Base-by-base conservation (phyloP, 73 alveolate genomes). In the Effrenium voratum region DNA sequence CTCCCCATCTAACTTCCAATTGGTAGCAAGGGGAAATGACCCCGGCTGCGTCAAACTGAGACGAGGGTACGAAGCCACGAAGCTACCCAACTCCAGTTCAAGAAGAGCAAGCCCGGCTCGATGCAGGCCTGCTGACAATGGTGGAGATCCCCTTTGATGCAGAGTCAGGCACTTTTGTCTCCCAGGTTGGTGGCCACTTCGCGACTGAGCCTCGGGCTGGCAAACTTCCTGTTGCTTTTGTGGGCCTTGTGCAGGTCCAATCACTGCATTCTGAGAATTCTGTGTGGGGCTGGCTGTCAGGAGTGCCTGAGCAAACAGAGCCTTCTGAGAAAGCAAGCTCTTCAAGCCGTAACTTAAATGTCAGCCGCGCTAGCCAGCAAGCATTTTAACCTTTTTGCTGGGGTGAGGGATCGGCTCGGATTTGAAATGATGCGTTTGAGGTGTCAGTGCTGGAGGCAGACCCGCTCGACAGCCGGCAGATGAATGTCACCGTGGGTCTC, bases 401-500 rank as follows among this genome's bases (percentile, higher is more conserved):
- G n/a, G n/a, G n/a, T n/a, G n/a, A n/a, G n/a, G n/a, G n/a, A n/a
- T n/a, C n/a, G n/a, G n/a, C n/a, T n/a, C n/a, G 63, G 19, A 12
- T 52, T 52, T 19, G 63, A 8, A 52, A 52, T 52, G 19, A 12
- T 8, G 63, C 8, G 63, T 36, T 47, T 16, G 36, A 87, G 95
- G 95, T 87, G 30, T 41, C 84, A n/a, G 95, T 87, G 82, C 85
- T 87, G 47, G 84, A 87, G 70, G 50, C 95, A 13, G 83, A 87
- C 70, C 83, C 66, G 28, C 72, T 63, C 10, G 41, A 43, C 44
- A 41, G 47, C 19, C 59, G 63, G 50, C 82, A 87, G 84, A 60
- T 87, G 95, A n/a, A 63, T 44, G 80, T 66, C 52, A 87, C 95
- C 0, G 95, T 87, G 83, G 95, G 95, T 15, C 95, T 87, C 8